Conservation (phyloP, 768 basidiomycete genomes). For the Kwoniella dejecticola region DNA sequence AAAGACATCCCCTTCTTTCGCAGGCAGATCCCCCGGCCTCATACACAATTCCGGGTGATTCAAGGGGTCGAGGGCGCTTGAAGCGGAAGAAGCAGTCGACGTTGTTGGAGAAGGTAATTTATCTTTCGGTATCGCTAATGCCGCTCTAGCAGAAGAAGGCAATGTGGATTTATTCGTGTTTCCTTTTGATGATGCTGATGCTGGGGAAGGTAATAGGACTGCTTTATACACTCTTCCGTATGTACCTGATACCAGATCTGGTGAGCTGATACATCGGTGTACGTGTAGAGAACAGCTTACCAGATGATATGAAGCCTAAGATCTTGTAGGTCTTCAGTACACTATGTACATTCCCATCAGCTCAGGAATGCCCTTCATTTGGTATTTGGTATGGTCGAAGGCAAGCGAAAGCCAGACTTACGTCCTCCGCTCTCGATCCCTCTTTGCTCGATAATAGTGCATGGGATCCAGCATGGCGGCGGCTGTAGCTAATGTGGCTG, state of each 20-base stretch:
- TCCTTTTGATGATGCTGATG: constrained; percentile 3
- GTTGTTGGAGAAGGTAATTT: constrained; percentile 24
- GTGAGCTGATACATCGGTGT: too few relatives aligned
- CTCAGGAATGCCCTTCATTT: too few relatives aligned
- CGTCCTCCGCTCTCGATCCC: constrained; percentile 66
- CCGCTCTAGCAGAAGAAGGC: constrained; percentile 26
- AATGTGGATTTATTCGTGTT: constrained; percentile 14
- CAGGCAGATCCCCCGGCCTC: constrained; percentile 66
- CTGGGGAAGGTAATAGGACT: constrained; percentile 45
- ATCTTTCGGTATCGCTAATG: constrained; percentile 32
- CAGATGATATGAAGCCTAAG: constrained; percentile 95
- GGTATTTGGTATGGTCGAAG: neutral
- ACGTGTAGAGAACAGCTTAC: too few relatives aligned
- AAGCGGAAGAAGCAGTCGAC: constrained; percentile 18
- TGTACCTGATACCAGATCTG: constrained; percentile 58
- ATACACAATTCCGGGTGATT: constrained; percentile 51
- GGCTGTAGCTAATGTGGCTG: constrained; percentile 23
- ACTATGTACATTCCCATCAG: constrained; percentile 39
- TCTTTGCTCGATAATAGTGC: constrained; percentile 77
- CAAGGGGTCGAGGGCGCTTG: constrained; percentile 27
- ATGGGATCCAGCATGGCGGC: constrained; percentile 66
- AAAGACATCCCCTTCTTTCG: constrained; percentile 67
- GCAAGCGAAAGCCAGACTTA: constrained; percentile 18
- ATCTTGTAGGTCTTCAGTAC: constrained; percentile 85
- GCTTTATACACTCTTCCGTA: constrained; percentile 99